phyloP scores from a whole-genome alignment of 176 grass and related monocot species.

The Tillandsia fasciculata region DNA sequence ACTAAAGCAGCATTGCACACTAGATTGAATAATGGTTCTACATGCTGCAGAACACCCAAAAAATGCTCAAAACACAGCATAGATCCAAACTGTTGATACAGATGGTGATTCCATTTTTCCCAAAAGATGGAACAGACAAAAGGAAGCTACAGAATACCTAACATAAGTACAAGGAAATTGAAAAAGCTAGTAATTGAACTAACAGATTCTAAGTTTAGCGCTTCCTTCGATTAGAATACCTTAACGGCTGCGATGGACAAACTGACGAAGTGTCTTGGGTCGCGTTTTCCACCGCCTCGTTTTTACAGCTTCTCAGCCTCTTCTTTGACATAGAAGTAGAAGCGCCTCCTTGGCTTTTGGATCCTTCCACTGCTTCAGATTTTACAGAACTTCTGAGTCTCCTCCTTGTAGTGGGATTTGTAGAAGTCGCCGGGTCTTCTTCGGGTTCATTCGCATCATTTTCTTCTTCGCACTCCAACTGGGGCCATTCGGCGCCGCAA shows the following conservation, averaged over 20 bases:
- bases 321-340: conserved; percentile 5
- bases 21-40: too few relatives aligned
- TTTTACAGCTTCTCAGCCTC: conserved; percentile 27
- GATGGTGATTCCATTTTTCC: neutral
- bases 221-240: conserved; percentile 22
- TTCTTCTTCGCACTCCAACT: conserved; percentile 32
- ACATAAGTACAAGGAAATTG: neutral
- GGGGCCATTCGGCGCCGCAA: conserved; percentile 58
- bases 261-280: conserved; percentile 6
- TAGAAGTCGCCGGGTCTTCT: conserved; percentile 18
- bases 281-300: conserved; percentile 10
- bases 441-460: conserved; percentile 10
- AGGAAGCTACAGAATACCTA: neutral
- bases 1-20: too few relatives aligned
- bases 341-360: conserved; percentile 7
- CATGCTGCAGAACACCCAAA: too few relatives aligned
- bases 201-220: neutral
- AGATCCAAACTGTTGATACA: neutral
- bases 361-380: conserved; percentile 27
- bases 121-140: neutral
- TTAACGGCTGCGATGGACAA: conserved; percentile 13
- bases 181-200: neutral
- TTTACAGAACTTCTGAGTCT: conserved; percentile 24
- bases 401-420: conserved; percentile 18
- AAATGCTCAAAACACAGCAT: too few relatives aligned